Percentiles rank a stretch among this genome's conserved stretches.
Evolutionary conservation across 2,329 filamentous ascomycete genomes (phyloP).

Genomic region (Diplodia mutila): DNA sequence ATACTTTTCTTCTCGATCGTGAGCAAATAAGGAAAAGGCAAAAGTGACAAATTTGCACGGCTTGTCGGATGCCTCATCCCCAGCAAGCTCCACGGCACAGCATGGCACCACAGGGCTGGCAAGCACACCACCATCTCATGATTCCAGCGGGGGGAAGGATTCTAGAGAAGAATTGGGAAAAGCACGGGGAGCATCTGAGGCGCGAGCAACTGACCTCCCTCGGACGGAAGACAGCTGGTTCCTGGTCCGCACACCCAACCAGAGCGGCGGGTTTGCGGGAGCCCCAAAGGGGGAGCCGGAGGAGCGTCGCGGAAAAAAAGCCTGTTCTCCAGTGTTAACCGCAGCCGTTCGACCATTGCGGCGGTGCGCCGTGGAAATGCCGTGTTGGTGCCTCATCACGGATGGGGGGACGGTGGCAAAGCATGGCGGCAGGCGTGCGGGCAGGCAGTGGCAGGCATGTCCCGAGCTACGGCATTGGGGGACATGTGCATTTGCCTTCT

Average conservation of each 20-base stretch:
- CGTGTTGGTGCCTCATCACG: neutral
- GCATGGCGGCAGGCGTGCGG: neutral
- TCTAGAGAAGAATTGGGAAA: neutral
- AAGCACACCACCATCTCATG: conserved; percentile 22
- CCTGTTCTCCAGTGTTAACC: conserved; percentile 20
- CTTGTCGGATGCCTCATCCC: neutral
- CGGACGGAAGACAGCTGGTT: neutral
- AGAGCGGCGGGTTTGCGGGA: conserved; percentile 5
- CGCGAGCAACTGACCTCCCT: neutral
- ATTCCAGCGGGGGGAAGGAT: neutral
- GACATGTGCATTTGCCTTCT: neutral
- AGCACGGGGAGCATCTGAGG: neutral
- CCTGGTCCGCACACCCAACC: conserved; percentile 9
- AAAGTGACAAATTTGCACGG: neutral
- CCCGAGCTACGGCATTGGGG: neutral
- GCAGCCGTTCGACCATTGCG: conserved; percentile 16
- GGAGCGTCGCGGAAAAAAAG: conserved; percentile 1
- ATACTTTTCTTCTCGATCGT: neutral
- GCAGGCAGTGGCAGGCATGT: neutral
- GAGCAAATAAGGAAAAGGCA: neutral
- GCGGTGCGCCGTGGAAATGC: neutral
- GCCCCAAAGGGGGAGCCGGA: conserved; percentile 3
- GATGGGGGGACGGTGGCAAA: neutral
- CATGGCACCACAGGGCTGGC: conserved; percentile 9
- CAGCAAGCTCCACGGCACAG: neutral